These are phyloP conservation scores for Alternaria hordeiaustralica DNA, from an alignment of 2,329 filamentous ascomycete species.

Conservation along the genomic window DNA sequence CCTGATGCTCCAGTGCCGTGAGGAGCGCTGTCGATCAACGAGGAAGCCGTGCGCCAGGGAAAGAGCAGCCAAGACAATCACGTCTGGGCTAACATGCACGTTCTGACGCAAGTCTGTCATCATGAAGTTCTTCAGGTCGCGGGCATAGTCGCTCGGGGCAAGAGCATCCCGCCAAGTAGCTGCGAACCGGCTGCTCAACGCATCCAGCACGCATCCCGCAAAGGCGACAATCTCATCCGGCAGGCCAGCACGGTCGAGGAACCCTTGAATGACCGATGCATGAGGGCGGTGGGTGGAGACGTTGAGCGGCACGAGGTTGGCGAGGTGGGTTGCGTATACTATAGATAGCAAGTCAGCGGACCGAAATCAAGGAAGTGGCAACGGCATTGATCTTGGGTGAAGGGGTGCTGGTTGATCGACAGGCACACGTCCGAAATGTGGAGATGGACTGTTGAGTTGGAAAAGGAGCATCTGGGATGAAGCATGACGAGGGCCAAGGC, in stretches of 20 bases:
- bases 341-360: slow-evolving; percentile 30
- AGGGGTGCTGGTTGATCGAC: slow-evolving; percentile 28
- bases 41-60: slow-evolving; percentile 45
- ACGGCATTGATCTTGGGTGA: neutral
- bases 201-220: slow-evolving; percentile 48
- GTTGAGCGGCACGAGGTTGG: slow-evolving; percentile 46
- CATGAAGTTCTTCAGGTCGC: slow-evolving; percentile 21
- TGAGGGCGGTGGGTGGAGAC: slow-evolving; percentile 38
- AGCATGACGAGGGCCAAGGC: slow-evolving; percentile 21
- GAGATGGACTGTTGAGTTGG: slow-evolving; percentile 9
- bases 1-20: slow-evolving; percentile 42
- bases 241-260: slow-evolving; percentile 41
- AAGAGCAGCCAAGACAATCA: slow-evolving; percentile 47
- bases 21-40: slow-evolving; percentile 38
- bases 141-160: slow-evolving; percentile 20
- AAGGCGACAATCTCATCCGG: slow-evolving; percentile 47
- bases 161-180: slow-evolving; percentile 38
- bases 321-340: slow-evolving; percentile 46
- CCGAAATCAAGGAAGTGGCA: slow-evolving; percentile 14
- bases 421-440: slow-evolving; percentile 21
- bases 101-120: slow-evolving; percentile 21
- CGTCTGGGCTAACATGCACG: slow-evolving; percentile 33
- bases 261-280: slow-evolving; percentile 32
- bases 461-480: slow-evolving; percentile 9
- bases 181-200: slow-evolving; percentile 42